These are phyloP conservation scores for Alloascoidea hylecoeti DNA, from an alignment of 805 yeast species.

Conservation along the genomic window DNA sequence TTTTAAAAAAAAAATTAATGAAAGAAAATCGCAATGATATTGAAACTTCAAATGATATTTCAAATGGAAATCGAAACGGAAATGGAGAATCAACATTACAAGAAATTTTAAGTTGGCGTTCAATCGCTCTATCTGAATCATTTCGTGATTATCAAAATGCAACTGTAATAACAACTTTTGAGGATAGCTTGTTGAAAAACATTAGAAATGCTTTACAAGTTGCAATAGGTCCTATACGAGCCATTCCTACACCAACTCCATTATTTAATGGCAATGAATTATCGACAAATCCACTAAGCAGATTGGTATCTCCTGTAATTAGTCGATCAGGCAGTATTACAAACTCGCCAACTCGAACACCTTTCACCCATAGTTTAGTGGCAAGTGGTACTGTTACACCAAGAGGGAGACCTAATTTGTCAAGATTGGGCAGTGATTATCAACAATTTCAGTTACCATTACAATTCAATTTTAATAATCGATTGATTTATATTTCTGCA, in stretches of 20 bases:
- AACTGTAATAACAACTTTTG: slow-evolving; percentile 20
- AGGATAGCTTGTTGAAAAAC: slow-evolving; percentile 16
- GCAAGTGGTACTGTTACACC: no score
- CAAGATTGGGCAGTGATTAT: neutral
- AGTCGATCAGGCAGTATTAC: neutral
- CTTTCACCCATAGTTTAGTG: no score
- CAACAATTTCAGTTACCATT: neutral
- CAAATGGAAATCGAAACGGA: slow-evolving; percentile 9
- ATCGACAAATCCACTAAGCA: neutral
- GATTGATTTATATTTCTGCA: slow-evolving; percentile 15
- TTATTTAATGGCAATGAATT: neutral
- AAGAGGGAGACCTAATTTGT: neutral
- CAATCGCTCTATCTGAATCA: slow-evolving; percentile 22
- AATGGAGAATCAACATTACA: slow-evolving; percentile 11
- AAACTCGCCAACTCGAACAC: neutral
- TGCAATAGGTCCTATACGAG: slow-evolving; percentile 23
- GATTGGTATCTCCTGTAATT: neutral
- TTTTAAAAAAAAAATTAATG: no score
- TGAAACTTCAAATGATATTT: slow-evolving; percentile 9
- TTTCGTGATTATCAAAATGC: slow-evolving; percentile 30
- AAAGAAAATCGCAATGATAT: no score
- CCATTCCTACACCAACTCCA: slow-evolving; percentile 18
- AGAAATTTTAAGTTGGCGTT: slow-evolving; percentile 16
- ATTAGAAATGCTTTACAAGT: slow-evolving; percentile 29
- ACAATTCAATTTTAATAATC: slow-evolving; percentile 4